Evolutionary conservation across 2,329 filamentous ascomycete genomes (phyloP), one percentile per base, ranked within the genome.

Genomic region (Fusarium sp.): DNA sequence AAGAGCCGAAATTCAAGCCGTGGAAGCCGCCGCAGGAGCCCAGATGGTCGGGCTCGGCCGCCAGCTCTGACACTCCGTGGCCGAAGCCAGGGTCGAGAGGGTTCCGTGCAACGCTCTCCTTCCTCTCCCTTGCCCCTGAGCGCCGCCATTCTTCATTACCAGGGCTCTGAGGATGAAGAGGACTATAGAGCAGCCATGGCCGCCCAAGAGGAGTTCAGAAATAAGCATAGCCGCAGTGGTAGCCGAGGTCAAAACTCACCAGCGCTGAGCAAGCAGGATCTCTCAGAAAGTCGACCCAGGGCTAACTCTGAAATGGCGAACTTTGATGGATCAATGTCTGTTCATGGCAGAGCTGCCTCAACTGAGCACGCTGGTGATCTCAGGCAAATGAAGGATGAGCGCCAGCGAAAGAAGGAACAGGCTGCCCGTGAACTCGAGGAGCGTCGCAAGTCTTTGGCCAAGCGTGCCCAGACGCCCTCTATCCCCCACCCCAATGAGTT

Each of bases 371-470:
- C 81, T 18, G 86, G 87, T 6, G 88, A 90, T 63, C 75, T 89
- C 60, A 84, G 81, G 61, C 78, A 82, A 59, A 84, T 86, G 72
- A 89, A 84, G 72, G 85, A 88, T 33, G 89, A 92, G 63, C 83
- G 88, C 46, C 87, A 88, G 63, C 80, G 86, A 47, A 92, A 91
- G 80, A 93, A 91, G 79, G 92, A 93, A 69, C 84, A 89, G 48
- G 92, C 92, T 12, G 93, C 94, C 10, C 90, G 92, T 47, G 94
- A 98, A 79, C 87, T 98, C 2, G 94, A 98, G 79, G 93, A 96
- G 74, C 89, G 95, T 28, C 90, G 95, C 60, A 89, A 92, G 75
- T 98, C 95, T 16, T 84, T 97, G 26, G 93, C 92, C 21, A 88
- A 93, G 57, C 88, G 93, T 49, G 92, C 93, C 6, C 92, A 92